Conservation (phyloP, 1,139 yeast species). For the Hemisphaericaspora subhashii region DNA sequence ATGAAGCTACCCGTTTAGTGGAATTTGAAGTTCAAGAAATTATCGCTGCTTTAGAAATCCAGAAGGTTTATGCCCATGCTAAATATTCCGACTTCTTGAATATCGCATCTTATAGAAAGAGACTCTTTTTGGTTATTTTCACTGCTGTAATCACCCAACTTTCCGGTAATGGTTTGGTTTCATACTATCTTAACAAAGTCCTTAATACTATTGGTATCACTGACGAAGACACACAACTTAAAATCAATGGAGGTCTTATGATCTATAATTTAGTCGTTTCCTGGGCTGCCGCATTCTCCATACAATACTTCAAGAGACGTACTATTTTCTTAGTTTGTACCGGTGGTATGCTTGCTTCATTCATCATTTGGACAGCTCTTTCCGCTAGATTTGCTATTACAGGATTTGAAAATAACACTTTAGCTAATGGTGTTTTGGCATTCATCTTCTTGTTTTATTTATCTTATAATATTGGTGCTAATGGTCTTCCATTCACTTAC, state of each 20-base stretch:
- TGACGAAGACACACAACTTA: conserved; percentile 37
- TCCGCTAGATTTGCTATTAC: conserved; percentile 40
- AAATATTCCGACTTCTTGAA: conserved; percentile 38
- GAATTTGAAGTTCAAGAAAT: conserved; percentile 49
- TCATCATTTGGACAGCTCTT: conserved; percentile 38
- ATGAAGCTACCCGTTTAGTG: conserved; percentile 32
- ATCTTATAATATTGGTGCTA: conserved; percentile 38
- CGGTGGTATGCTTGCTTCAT: conserved; percentile 35
- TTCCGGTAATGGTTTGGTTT: conserved; percentile 53
- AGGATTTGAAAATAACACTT: conserved; percentile 29
- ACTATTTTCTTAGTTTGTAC: conserved; percentile 41
- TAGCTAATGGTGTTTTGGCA: conserved; percentile 45
- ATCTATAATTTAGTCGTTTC: conserved; percentile 41
- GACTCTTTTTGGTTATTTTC: conserved; percentile 38
- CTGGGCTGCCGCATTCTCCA: conserved; percentile 26
- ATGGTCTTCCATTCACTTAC: conserved; percentile 40
- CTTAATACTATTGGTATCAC: conserved; percentile 51
- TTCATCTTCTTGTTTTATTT: conserved; percentile 44
- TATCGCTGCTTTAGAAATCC: conserved; percentile 36
- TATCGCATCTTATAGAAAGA: conserved; percentile 40
- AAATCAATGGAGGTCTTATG: conserved; percentile 48
- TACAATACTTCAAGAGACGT: conserved; percentile 41
- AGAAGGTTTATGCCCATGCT: conserved; percentile 23
- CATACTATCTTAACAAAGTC: conserved; percentile 50
- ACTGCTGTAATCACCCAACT: conserved; percentile 44